Percentiles rank a stretch among this genome's conserved stretches.
Evolutionary conservation across 1,139 yeast genomes (phyloP).

Genomic region (Yamadazyma sp.): DNA sequence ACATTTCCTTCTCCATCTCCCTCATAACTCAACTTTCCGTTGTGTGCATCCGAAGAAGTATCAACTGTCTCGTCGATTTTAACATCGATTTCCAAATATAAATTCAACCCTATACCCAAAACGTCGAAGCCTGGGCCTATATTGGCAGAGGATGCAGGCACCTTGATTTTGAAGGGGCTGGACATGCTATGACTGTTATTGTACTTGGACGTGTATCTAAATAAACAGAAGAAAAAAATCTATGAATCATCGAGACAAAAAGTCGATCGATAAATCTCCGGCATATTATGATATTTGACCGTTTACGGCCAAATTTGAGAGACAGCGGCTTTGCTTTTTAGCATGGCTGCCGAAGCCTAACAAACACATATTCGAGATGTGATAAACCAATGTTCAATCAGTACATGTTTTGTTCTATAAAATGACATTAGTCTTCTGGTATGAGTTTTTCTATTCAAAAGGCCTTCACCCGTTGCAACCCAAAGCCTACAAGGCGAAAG

Average conservation of each 20-base stretch:
- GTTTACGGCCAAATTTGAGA: slow-evolving; percentile 1
- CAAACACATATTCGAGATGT: too few relatives aligned
- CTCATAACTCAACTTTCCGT: slow-evolving; percentile 69
- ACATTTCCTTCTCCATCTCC: slow-evolving; percentile 78
- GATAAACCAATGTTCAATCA: too few relatives aligned
- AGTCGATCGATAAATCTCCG: slow-evolving; percentile 1
- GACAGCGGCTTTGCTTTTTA: too few relatives aligned
- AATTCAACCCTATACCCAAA: slow-evolving; percentile 80
- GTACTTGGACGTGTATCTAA: background rate
- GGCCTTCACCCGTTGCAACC: background rate
- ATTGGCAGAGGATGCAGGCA: slow-evolving; percentile 97
- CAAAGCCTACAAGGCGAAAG: slow-evolving; percentile 22
- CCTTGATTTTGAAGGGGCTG: slow-evolving; percentile 45
- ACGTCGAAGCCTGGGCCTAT: slow-evolving; percentile 99
- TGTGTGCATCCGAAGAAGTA: slow-evolving; percentile 60
- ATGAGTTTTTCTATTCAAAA: too few relatives aligned
- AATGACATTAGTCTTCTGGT: too few relatives aligned
- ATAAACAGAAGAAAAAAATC: background rate
- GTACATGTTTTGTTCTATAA: background rate
- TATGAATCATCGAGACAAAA: slow-evolving; percentile 3
- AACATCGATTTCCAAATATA: slow-evolving; percentile 71
- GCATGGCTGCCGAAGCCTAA: too few relatives aligned
- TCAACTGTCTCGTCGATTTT: slow-evolving; percentile 54
- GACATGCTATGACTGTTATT: slow-evolving; percentile 1
- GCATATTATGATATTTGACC: background rate